Percentiles rank a stretch among this genome's conserved stretches.
Conservation (phyloP, 2,329 filamentous ascomycete genomes). For the Ophiostoma himal-ulmi region DNA sequence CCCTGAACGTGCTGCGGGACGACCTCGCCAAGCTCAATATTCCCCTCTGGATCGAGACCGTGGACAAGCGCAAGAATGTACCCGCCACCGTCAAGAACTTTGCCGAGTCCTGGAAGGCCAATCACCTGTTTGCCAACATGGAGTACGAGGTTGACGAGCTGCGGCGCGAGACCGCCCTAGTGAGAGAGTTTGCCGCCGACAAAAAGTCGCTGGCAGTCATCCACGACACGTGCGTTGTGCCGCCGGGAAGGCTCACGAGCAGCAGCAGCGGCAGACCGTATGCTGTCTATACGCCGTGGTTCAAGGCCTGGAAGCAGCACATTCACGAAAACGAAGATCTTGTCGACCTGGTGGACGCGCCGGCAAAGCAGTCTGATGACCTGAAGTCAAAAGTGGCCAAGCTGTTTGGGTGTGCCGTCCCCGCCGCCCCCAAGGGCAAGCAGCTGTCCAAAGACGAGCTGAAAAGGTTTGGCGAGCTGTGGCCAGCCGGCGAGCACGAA, state of each 20-base stretch:
- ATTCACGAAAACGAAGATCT: conserved; percentile 64
- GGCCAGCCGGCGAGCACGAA: conserved; percentile 52
- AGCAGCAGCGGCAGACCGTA: conserved; percentile 72
- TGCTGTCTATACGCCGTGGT: conserved; percentile 81
- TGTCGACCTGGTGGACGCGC: conserved; percentile 55
- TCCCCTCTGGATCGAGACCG: conserved; percentile 68
- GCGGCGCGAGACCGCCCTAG: conserved; percentile 64
- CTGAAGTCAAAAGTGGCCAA: conserved; percentile 42
- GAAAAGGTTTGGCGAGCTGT: conserved; percentile 52
- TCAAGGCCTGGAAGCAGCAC: conserved; percentile 65
- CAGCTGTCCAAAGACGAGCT: conserved; percentile 52
- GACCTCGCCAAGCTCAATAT: conserved; percentile 68
- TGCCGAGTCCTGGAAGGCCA: conserved; percentile 64
- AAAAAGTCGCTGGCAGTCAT: conserved; percentile 64
- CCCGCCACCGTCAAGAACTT: conserved; percentile 58
- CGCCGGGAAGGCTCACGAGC: conserved; percentile 61
- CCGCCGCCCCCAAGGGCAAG: conserved; percentile 59
- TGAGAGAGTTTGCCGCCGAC: conserved; percentile 53
- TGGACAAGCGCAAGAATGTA: conserved; percentile 56
- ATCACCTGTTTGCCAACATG: conserved; percentile 73
- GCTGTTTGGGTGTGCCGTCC: conserved; percentile 58
- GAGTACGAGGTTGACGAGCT: conserved; percentile 93
- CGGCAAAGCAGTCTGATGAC: conserved; percentile 46
- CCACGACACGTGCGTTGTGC: conserved; percentile 78
- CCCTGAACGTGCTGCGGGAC: conserved; percentile 56